These are phyloP conservation scores for Chlorella sp. DNA, from an alignment of 139 green algal genomes.

Conservation along the genomic window DNA sequence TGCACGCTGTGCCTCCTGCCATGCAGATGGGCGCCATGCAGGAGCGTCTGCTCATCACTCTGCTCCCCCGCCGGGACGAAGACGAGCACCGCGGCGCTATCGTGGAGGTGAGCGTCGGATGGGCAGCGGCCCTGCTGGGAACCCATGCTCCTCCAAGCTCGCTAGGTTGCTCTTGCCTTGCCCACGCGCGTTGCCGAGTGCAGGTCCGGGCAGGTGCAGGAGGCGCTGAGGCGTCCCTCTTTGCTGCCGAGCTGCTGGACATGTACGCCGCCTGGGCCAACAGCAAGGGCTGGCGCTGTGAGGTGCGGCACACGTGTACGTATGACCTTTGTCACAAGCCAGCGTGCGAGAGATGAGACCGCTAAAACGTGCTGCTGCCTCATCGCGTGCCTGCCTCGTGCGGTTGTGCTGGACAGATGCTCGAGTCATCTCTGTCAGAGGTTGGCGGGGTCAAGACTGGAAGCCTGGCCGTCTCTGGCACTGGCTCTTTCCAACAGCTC, in stretches of 20 bases:
- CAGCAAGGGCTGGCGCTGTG: conserved; percentile 13
- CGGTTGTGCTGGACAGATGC: neutral
- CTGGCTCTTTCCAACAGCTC: neutral
- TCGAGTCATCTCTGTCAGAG: neutral
- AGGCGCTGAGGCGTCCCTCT: conserved; percentile 49
- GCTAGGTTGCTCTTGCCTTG: neutral
- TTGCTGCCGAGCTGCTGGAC: conserved; percentile 33
- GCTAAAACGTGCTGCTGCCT: neutral
- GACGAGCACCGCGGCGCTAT: neutral
- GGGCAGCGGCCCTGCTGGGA: neutral
- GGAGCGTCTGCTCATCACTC: neutral
- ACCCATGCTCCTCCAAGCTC: neutral
- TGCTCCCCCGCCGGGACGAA: neutral
- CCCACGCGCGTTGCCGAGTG: no score
- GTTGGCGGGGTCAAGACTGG: neutral
- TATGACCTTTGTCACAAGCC: neutral
- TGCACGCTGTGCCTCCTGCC: neutral
- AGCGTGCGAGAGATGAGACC: neutral
- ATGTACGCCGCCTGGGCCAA: conserved; percentile 44
- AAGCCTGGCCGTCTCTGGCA: neutral
- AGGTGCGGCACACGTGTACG: conserved; percentile 2
- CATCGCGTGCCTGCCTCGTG: neutral
- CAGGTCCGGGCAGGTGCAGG: conserved; percentile 51
- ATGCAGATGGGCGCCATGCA: neutral
- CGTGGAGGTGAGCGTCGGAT: neutral